Evolutionary conservation across 2,329 filamentous ascomycete genomes (phyloP), one percentile per base, ranked within the genome.

Genomic region (Fusarium virguliforme): DNA sequence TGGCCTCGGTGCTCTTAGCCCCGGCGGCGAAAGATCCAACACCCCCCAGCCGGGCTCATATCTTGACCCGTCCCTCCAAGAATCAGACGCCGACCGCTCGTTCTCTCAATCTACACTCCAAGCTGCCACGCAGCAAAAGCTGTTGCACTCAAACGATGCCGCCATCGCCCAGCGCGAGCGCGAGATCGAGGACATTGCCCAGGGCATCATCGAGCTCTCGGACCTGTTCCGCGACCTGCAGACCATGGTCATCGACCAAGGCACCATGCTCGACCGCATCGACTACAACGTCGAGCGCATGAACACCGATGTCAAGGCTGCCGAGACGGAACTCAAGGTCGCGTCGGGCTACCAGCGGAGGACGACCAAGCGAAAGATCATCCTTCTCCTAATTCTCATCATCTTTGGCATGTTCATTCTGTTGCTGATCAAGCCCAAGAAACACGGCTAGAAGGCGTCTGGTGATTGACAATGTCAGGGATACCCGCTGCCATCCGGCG

Each of bases 281-380:
- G 97, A 99, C 81, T 99, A 98, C 83, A 99, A 99, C 76, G 94
- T 99, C 59, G 96, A 99, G 83, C 89, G 92, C 67, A 98, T 98
- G 93, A 90, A 91, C n/a, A 91, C 90, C 22, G 94, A 98, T 77
- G 94, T 99, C 64, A 97, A 97, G 79, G 93, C 88, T 22, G 96
- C 96, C 4, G 94, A 97, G 68, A 96, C 95, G 80, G 96, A 99
- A 83, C 87, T 99, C 60, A 94, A 90, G 68, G 90, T 97, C 62
- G 92, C 96, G 13, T 94, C 92, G 5, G 92, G 92, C 18, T 98
- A 98, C 78, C 96, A 99, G 84, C 91, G 90, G 79, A 92, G 90
- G 78, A 92, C 92, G 57, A 94, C 93, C 24, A 99, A 98, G 83
- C 88, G 96, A 72, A 98, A 97, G 83, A 91, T 97, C 53, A 96